A percentile compares a stretch with the other conserved stretches of the same genome.
phyloP scores from a whole-genome alignment of 1,284 basidiomycete species.

The Xanthoconium separans region DNA sequence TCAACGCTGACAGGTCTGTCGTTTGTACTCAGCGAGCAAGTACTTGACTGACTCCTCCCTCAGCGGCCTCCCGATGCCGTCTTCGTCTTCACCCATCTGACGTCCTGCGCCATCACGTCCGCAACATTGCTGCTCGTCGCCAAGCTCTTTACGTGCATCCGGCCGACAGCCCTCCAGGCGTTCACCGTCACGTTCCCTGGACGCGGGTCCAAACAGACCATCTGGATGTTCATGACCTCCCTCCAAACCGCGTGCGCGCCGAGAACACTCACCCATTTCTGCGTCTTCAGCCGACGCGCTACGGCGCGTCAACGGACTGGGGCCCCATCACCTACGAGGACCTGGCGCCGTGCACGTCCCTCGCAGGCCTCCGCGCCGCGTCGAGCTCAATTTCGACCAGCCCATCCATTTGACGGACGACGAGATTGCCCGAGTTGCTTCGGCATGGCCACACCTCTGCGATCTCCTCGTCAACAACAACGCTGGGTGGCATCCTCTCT shows the following conservation, averaged over 20 bases:
- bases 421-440: neutral
- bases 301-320: neutral
- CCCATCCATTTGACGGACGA: neutral
- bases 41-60: neutral
- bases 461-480: slow-evolving; percentile 1
- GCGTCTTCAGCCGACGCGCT: neutral
- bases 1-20: neutral
- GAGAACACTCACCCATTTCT: neutral
- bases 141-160: neutral
- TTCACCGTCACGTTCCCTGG: slow-evolving; percentile 3
- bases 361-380: slow-evolving; percentile 6
- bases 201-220: neutral
- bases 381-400: neutral
- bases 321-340: neutral
- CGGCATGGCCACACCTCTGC: slow-evolving; percentile 5
- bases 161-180: neutral
- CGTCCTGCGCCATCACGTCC: neutral
- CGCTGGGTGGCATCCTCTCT: neutral
- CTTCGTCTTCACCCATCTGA: neutral
- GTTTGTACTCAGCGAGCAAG: neutral
- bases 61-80: neutral
- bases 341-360: neutral
- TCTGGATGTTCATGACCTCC: neutral
- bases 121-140: neutral
- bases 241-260: slow-evolving; percentile 1